Evolutionary conservation across 495 filamentous ascomycete genomes (phyloP), one percentile per base, ranked within the genome.

Genomic region (Trichoderma orchidacearum): DNA sequence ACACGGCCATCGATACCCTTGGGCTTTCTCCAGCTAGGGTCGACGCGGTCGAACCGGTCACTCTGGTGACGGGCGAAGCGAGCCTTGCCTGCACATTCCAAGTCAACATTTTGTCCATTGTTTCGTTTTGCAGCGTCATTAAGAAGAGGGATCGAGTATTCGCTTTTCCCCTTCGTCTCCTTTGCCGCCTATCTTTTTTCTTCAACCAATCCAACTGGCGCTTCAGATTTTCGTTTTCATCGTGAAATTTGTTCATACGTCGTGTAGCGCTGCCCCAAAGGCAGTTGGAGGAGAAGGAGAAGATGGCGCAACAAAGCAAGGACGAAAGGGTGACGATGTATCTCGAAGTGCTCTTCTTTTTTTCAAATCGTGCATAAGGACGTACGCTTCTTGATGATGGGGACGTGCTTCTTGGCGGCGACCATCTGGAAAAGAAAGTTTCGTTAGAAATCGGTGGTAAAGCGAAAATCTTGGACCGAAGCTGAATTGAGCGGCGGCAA

Each of bases 321-420:
- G 41, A 23, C 41, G 41, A 48, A 18, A n/a, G n/a, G n/a, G n/a
- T n/a, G n/a, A n/a, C 51, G 51, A 53, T 23, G 36, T 55, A 56
- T 31, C 17, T 48, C 17, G 36, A 17, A 52, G 51, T 56, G 23
- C 8, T 8, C 2, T 25, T 9, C 21, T 27, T 11, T 48, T 17
- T 12, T 25, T 48, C 41, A 11, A 15, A 7, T 48, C 41, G 41
- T 13, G 21, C 2, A 13, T 3, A 23, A 45, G 8, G 41, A 87
- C 87, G 73, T 90, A 92, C 88, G 88, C 88, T 98, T 98, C 86
- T 98, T 98, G 65, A 98, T 86, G 81, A 98, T 97, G 69, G 90
- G 88, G 70, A 98, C 81, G 78, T 96, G 92, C 80, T 93, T 92
- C 87, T 94, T 96, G 74, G 92, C 89, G 81, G 90, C 80, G 79